Evolutionary conservation across 257 asterid species (phyloP), one percentile per base, ranked within the genome.

Genomic region (Echites panduratus): DNA sequence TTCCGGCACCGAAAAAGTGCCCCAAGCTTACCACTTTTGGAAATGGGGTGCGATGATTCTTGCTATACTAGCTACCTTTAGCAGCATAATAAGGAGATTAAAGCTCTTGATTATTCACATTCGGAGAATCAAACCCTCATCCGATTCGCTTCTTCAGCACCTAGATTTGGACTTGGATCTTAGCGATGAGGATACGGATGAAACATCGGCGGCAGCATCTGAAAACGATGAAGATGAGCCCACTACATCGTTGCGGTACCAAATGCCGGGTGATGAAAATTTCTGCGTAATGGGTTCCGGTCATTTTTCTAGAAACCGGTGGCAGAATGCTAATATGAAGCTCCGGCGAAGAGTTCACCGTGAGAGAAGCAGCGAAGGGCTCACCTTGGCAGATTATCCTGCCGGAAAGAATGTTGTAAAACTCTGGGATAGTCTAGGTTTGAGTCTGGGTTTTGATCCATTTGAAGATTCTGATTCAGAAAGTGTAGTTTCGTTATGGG

Each of bases 1-100:
- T 74, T 72, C 89, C 2, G 78, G 75, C 14, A 66, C 79, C 6
- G 79, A 72, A 17, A 80, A 78, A 0, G 62, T 79, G 22, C 75
- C 78, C 17, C 84, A 77, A 45, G 78, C 77, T 10, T 83, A 71
- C 74, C 78, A 79, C 52, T 85, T 89, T 70, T 95, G 96, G 96
- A 92, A 90, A 81, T 95, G 95, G 96, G 94, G 96, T 8, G 99
- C 99, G 16, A 47, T 95, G 13, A 72, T 92, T 78, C 78, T 95
- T 3, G 96, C 96, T 0, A 64, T 95, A 27, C 70, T 85, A 2
- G 97, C 97, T 0, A 82, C 97, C 19, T 88, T 90, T 70, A 81
- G 90, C 81, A 76, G 95, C 76, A 32, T 89, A 75, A 58, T 91
- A 59, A 85, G 53, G 66, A 79, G 88, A 71, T 64, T 85, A 35